Percentiles rank a stretch among this genome's conserved stretches.
These are phyloP conservation scores for Eimeria sp. DNA, from an alignment of 169 alveolate species.

Conservation along the genomic window DNA sequence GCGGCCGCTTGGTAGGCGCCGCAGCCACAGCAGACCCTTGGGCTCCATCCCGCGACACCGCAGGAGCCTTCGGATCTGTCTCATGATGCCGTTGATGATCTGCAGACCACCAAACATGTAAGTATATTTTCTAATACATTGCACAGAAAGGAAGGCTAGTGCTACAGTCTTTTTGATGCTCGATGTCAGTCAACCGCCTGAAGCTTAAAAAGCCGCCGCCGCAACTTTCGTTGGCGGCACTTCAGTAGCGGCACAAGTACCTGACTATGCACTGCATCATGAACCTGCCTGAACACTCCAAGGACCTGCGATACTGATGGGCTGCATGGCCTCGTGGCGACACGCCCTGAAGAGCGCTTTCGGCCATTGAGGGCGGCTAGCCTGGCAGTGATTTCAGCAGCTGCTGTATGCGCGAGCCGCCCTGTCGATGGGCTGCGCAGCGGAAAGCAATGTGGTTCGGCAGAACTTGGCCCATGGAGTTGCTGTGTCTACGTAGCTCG, in stretches of 20 bases:
- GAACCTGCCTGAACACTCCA: constrained; percentile 80
- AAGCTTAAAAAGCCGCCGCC: constrained; percentile 38
- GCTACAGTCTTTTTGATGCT: background rate
- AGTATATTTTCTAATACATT: background rate
- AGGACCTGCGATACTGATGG: constrained; percentile 71
- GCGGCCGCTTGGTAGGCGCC: constrained; percentile 51
- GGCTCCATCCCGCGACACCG: constrained; percentile 73
- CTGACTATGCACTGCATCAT: constrained; percentile 74
- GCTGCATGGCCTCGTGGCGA: constrained; percentile 74
- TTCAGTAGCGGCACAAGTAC: constrained; percentile 68
- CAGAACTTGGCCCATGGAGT: constrained; percentile 27
- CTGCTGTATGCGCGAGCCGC: constrained; percentile 69
- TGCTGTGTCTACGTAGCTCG: constrained; percentile 61
- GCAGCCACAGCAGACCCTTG: constrained; percentile 44
- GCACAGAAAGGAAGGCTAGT: background rate
- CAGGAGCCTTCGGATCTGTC: constrained; percentile 57
- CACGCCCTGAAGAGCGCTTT: constrained; percentile 58
- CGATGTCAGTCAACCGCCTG: background rate
- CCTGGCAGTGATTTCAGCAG: constrained; percentile 65
- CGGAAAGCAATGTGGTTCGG: constrained; percentile 47
- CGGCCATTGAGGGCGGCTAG: constrained; percentile 67
- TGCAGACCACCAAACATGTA: constrained; percentile 53
- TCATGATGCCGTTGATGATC: constrained; percentile 50
- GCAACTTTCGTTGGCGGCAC: constrained; percentile 43
- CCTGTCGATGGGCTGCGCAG: constrained; percentile 43